These are phyloP conservation scores for Alternaria brassicicola DNA, from an alignment of 2,329 filamentous ascomycete genomes.

Conservation along the genomic window DNA sequence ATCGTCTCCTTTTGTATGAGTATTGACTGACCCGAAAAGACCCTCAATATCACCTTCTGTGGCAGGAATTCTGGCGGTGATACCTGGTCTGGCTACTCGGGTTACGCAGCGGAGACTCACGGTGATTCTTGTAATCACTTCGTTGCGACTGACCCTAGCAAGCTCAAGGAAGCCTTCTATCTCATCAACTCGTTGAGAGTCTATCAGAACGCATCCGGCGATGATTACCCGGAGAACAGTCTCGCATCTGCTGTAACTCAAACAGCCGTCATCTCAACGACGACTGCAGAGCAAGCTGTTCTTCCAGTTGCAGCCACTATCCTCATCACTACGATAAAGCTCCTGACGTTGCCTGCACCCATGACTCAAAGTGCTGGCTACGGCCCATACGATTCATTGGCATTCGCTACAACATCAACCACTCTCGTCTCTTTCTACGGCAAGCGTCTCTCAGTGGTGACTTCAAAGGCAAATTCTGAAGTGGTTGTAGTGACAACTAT, in stretches of 20 bases:
- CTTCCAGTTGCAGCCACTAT: background rate
- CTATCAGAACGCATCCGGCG: background rate
- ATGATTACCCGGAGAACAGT: background rate
- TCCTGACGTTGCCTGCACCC: background rate
- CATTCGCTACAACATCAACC: background rate
- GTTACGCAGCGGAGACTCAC: constrained; percentile 37
- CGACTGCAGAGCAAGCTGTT: background rate
- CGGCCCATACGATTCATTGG: background rate
- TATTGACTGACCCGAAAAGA: constrained; percentile 12
- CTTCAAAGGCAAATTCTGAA: background rate
- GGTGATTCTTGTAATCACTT: constrained; percentile 51
- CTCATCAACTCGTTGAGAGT: constrained; percentile 23
- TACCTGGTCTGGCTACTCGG: constrained; percentile 57
- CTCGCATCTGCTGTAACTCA: background rate
- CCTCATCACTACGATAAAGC: background rate
- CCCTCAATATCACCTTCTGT: constrained; percentile 58
- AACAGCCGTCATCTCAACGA: background rate
- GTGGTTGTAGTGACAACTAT: background rate
- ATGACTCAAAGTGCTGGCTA: background rate
- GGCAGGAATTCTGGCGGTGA: constrained; percentile 42
- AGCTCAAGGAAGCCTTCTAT: constrained; percentile 31
- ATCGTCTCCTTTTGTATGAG: background rate
- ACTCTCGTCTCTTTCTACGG: background rate
- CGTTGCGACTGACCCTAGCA: constrained; percentile 26
- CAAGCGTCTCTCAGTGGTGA: background rate